Conservation (phyloP, 2,329 filamentous ascomycete species). For the Exserohilum rostratum region DNA sequence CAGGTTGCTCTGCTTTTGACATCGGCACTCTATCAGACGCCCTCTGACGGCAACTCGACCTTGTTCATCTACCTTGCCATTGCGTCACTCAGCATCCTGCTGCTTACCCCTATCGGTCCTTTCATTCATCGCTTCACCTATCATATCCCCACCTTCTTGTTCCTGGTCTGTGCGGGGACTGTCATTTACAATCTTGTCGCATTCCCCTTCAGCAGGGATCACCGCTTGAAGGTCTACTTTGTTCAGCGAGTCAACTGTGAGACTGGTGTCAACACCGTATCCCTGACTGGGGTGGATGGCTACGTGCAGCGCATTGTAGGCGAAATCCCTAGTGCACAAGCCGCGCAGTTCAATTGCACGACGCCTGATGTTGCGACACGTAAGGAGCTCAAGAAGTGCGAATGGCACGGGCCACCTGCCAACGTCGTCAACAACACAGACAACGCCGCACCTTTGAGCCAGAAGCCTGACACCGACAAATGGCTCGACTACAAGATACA, state of each 20-base stretch:
- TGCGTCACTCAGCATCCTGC: slow-evolving; percentile 69
- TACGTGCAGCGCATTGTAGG: slow-evolving; percentile 63
- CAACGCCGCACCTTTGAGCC: slow-evolving; percentile 34
- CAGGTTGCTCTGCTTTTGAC: slow-evolving; percentile 77
- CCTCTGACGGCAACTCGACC: slow-evolving; percentile 77
- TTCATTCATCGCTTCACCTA: slow-evolving; percentile 87
- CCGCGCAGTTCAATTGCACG: slow-evolving; percentile 57
- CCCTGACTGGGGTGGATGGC: slow-evolving; percentile 48
- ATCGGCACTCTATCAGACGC: slow-evolving; percentile 77
- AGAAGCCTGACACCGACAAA: slow-evolving; percentile 32
- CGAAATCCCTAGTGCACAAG: slow-evolving; percentile 72
- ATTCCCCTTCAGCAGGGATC: slow-evolving; percentile 84
- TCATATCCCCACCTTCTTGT: slow-evolving; percentile 78
- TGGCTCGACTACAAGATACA: slow-evolving; percentile 73
- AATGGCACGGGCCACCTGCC: slow-evolving; percentile 72
- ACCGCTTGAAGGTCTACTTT: slow-evolving; percentile 86
- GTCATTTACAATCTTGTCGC: slow-evolving; percentile 84
- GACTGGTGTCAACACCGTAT: slow-evolving; percentile 70
- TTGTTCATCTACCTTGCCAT: slow-evolving; percentile 75
- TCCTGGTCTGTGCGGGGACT: slow-evolving; percentile 74
- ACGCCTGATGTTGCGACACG: slow-evolving; percentile 50
- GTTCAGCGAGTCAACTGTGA: slow-evolving; percentile 79
- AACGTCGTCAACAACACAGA: slow-evolving; percentile 60
- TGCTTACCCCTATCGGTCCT: slow-evolving; percentile 78
- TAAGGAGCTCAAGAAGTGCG: slow-evolving; percentile 67